Base-by-base conservation (phyloP, 2,329 filamentous ascomycete species). In the Beauveria pseudobassiana region DNA sequence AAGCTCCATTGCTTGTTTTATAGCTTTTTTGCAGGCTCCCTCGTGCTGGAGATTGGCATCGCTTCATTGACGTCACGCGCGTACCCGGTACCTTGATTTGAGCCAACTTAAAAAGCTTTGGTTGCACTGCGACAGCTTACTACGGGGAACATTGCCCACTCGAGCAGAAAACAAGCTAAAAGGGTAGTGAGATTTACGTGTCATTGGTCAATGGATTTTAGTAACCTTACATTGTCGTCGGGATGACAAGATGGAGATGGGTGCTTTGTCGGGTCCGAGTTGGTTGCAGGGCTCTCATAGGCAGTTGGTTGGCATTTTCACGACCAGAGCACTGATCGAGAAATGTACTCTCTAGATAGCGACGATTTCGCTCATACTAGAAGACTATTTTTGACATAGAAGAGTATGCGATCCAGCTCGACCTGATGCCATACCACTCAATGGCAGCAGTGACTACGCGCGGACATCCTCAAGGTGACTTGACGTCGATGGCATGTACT, bases 1-100 rank as follows among this genome's bases (percentile, higher is more conserved):
- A 26, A 26, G 50, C n/a, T 12, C 20, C 7, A 8, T 28, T 14
- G 10, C 40, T 22, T n/a, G n/a, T 20, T 54, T 38, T 60, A 53
- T 61, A 61, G 22, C 20, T 28, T 42, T 42, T n/a, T 28, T n/a
- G 7, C 22, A 14, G 26, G 40, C 50, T 48, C 20, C 38, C 22
- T 48, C 26, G 24, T n/a, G 3, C 24, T 40, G 20, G n/a, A 40
- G 50, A 54, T 61, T 30, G 58, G 28, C 58, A 20, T 16, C 26
- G 49, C 40, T 54, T 60, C 50, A 38, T 60, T 60, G 58, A 60
- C 58, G 58, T 60, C 58, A 60, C 50, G 4, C 20, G 5, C 3
- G 26, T 52, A 53, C 48, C 58, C 42, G n/a, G 42, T 40, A 54
- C 58, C 58, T 60, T 60, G 58, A 60, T 60, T 60, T 60, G 3